Evolutionary conservation across 176 grass and related monocot species (phyloP).

Genomic region (Oryza glaberrima): DNA sequence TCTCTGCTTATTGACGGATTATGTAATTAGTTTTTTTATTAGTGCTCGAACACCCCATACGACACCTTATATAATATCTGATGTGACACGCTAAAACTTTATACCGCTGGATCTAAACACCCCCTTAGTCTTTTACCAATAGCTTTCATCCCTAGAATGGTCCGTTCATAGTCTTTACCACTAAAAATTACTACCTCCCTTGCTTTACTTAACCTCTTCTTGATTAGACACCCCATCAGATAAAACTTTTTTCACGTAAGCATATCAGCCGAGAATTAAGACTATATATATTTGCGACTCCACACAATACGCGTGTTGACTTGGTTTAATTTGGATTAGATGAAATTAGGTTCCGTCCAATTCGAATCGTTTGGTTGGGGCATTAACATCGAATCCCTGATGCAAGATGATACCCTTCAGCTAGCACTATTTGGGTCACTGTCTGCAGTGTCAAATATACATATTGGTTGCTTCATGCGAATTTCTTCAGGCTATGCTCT

Average conservation of each 20-base stretch:
- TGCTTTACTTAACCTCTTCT: too few relatives aligned
- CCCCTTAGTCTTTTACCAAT: too few relatives aligned
- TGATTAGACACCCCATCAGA: too few relatives aligned
- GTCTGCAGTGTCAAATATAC: neutral
- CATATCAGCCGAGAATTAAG: neutral
- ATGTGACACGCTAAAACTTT: too few relatives aligned
- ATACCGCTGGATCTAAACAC: too few relatives aligned
- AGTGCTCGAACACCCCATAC: too few relatives aligned
- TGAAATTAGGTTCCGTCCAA: neutral
- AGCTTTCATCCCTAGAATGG: too few relatives aligned
- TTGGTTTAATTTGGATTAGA: neutral
- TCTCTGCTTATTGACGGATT: too few relatives aligned
- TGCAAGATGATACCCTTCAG: neutral
- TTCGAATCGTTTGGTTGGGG: slow-evolving; percentile 14
- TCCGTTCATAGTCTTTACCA: too few relatives aligned
- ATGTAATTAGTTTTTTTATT: too few relatives aligned
- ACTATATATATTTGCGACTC: neutral
- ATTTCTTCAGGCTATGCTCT: neutral
- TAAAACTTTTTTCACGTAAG: neutral
- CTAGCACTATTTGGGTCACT: slow-evolving; percentile 1
- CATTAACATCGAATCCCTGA: slow-evolving; percentile 31
- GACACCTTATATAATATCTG: too few relatives aligned
- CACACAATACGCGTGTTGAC: slow-evolving; percentile 36
- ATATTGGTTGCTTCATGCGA: neutral
- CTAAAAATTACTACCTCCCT: too few relatives aligned